Evolutionary conservation across 305 asterid species (phyloP).

Genomic region (Solanum hybrid): DNA sequence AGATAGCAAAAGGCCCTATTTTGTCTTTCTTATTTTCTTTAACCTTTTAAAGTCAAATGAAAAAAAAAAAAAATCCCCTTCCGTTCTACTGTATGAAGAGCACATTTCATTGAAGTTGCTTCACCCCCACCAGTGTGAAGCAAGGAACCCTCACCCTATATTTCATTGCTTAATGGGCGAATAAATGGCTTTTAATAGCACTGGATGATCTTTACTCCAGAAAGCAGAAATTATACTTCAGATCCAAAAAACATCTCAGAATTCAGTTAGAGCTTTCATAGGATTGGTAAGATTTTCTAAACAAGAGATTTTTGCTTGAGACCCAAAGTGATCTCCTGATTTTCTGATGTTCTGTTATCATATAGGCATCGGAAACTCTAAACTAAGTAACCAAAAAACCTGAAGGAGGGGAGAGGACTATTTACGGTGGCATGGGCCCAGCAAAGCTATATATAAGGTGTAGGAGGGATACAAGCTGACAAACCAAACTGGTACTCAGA

Average conservation of each 20-base stretch:
- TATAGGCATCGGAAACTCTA: neutral
- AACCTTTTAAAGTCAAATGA: neutral
- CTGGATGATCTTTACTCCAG: neutral
- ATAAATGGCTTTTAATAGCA: neutral
- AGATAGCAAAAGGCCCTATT: neutral
- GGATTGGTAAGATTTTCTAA: neutral
- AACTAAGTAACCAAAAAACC: neutral
- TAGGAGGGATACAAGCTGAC: neutral
- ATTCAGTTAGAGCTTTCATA: neutral
- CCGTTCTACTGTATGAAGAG: neutral
- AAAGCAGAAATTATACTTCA: neutral
- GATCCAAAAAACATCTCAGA: neutral
- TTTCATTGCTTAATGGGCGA: neutral
- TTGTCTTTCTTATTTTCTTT: neutral
- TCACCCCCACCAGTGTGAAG: neutral
- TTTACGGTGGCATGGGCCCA: neutral
- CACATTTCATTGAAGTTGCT: neutral
- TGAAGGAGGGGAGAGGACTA: neutral
- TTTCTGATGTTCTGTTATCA: neutral
- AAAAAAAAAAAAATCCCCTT: neutral
- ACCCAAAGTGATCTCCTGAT: neutral
- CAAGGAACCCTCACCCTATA: conserved; percentile 1
- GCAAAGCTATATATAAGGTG: neutral
- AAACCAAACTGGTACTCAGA: neutral
- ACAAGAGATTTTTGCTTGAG: neutral